Evolutionary conservation across 2,329 filamentous ascomycete genomes (phyloP).

Genomic region (Cryoendolithus antarcticus): DNA sequence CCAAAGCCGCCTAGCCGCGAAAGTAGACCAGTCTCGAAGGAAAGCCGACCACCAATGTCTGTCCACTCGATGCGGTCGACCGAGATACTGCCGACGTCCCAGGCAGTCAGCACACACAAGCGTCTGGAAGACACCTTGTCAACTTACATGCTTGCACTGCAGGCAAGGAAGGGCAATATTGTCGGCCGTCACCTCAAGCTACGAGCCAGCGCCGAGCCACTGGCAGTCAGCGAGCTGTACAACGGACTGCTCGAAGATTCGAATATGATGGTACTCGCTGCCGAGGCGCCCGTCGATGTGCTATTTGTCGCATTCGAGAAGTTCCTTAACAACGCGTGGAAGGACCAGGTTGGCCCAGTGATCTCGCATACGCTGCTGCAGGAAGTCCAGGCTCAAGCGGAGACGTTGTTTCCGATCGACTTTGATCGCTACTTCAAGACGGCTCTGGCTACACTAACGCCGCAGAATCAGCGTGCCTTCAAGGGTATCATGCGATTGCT

Average conservation of each 20-base stretch:
- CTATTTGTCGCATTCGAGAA: conserved; percentile 90
- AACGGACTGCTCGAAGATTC: conserved; percentile 78
- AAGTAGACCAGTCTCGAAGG: conserved; percentile 22
- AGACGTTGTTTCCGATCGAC: conserved; percentile 56
- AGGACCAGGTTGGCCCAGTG: conserved; percentile 73
- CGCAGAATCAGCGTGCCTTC: conserved; percentile 61
- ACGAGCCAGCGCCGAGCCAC: conserved; percentile 58
- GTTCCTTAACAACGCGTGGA: conserved; percentile 79
- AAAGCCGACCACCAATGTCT: conserved; percentile 23
- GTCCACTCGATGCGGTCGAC: conserved; percentile 43
- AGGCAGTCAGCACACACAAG: conserved; percentile 46
- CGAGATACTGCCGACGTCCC: conserved; percentile 7
- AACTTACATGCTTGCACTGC: conserved; percentile 68
- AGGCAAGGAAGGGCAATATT: conserved; percentile 76
- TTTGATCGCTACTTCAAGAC: conserved; percentile 50
- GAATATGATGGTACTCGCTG: conserved; percentile 60
- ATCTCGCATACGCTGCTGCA: conserved; percentile 60
- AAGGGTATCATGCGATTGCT: conserved; percentile 73
- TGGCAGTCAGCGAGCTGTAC: conserved; percentile 79
- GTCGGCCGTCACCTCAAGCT: conserved; percentile 64
- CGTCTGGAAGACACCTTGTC: conserved; percentile 75
- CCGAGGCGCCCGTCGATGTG: conserved; percentile 67
- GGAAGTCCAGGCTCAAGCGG: conserved; percentile 54
- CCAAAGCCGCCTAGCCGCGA: conserved; percentile 26
- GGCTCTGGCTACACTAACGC: conserved; percentile 40